Percentiles rank a stretch among this genome's conserved stretches.
These are phyloP conservation scores for Glonium stellatum DNA, from an alignment of 495 filamentous ascomycete species.

Conservation along the genomic window DNA sequence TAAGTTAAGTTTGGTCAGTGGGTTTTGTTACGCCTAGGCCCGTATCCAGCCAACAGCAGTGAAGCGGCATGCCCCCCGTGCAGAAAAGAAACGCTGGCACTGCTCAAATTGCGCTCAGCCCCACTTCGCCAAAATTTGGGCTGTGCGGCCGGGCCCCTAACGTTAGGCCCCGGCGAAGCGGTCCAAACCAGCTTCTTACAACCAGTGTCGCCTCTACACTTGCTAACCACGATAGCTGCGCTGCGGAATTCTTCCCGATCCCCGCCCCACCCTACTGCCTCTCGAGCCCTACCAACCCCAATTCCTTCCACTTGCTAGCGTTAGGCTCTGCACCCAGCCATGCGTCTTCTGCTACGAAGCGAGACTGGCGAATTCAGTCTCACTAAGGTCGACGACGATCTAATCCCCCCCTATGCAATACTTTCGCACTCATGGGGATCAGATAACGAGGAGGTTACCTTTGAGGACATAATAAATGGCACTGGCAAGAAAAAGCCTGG, in stretches of 20 bases:
- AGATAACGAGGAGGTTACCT: too few relatives aligned
- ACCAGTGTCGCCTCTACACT: neutral
- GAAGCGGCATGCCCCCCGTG: neutral
- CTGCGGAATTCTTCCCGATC: neutral
- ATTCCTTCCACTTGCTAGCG: neutral
- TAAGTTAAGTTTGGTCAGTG: neutral
- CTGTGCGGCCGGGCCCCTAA: neutral
- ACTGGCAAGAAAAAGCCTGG: too few relatives aligned
- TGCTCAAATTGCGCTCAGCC: neutral
- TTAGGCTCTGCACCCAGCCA: neutral
- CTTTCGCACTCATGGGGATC: too few relatives aligned
- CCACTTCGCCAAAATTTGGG: neutral
- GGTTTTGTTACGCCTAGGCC: neutral
- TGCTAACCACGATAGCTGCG: neutral
- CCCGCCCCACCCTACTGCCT: neutral
- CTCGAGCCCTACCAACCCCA: neutral
- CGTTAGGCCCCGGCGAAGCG: neutral
- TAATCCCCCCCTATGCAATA: too few relatives aligned
- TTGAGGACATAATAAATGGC: too few relatives aligned
- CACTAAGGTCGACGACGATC: too few relatives aligned
- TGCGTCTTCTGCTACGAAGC: too few relatives aligned
- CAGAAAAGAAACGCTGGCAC: conserved; percentile 1
- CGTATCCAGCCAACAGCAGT: neutral
- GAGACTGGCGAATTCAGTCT: too few relatives aligned
- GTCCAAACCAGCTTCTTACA: too few relatives aligned